Evolutionary conservation across 148 eudicot genomes (phyloP), one percentile per base, ranked within the genome.

Genomic region (Diospyros kaki): DNA sequence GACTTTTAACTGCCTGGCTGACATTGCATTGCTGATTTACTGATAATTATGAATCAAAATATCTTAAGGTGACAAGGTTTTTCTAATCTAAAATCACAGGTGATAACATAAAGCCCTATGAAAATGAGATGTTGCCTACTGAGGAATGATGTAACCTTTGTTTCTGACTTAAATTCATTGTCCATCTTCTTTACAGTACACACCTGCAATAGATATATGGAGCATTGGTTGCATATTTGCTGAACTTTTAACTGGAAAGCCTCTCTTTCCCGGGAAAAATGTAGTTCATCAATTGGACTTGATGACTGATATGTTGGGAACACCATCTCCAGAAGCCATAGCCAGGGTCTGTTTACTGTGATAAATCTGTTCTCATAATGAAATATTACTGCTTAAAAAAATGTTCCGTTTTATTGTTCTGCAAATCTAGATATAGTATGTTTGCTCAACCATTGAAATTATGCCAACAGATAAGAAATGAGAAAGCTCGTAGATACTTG

Each of bases 211-310:
- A 64, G 98, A 93, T 72, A 93, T 89, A 65, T 93, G 98, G 98
- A 91, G 98, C 83, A 91, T 93, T 66, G 98, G 98, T 15, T 93
- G 98, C 85, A 93, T 93, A 60, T 93, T 93, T 88, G 88, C 98
- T 1, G 98, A 93, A 74, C 89, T 93, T 73, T 85, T 93, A 54
- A 91, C 93, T n/a, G 98, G 98, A 44, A 93, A 86, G 76, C 96
- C 98, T 55, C 86, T 93, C 11, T 93, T 93, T 76, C 98, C 98
- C 41, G 98, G 98, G 44, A 93, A 93, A 71, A 93, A 88, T 84
- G 96, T 91, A 39, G 98, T 93, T 75, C 98, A 93, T 73, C 98
- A 93, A 68, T 84, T 93, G 81, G 98, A 93, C 74, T 83, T 93
- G 40, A 93, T 93, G 89, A 93, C 98, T 40, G 96, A 93, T 78